These are phyloP conservation scores for Piedraia hortae DNA, from an alignment of 2,329 filamentous ascomycete genomes.

Conservation along the genomic window DNA sequence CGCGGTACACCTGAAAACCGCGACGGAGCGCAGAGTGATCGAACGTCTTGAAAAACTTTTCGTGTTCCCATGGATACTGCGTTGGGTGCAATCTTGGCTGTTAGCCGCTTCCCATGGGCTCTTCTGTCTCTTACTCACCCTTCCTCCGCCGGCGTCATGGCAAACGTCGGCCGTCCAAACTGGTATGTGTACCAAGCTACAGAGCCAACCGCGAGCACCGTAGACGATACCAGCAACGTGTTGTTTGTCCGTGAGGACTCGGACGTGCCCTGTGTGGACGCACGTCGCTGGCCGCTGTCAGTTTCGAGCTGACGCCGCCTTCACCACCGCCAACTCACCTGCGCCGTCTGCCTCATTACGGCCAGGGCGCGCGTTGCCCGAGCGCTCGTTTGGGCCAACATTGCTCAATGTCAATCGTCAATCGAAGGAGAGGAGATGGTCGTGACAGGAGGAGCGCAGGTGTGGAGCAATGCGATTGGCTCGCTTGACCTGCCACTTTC, in stretches of 20 bases:
- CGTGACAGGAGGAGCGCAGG: neutral
- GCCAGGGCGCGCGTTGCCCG: slow-evolving; percentile 68
- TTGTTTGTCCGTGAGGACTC: slow-evolving; percentile 56
- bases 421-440: slow-evolving; percentile 1
- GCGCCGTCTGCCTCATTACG: slow-evolving; percentile 38
- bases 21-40: slow-evolving; percentile 93
- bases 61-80: slow-evolving; percentile 85
- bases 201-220: slow-evolving; percentile 61
- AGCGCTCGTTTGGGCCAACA: slow-evolving; percentile 83
- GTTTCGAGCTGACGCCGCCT: too few relatives aligned
- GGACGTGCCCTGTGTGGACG: slow-evolving; percentile 42
- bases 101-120: neutral
- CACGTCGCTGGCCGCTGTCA: slow-evolving; percentile 24
- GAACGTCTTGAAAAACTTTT: slow-evolving; percentile 79
- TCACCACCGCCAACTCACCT: slow-evolving; percentile 20
- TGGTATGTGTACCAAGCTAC: slow-evolving; percentile 95
- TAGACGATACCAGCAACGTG: slow-evolving; percentile 63
- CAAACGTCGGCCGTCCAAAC: slow-evolving; percentile 66
- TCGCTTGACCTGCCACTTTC: neutral
- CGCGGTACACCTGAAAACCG: slow-evolving; percentile 97
- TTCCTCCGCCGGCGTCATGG: slow-evolving; percentile 85
- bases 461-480: neutral
- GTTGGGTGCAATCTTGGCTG: slow-evolving; percentile 57
- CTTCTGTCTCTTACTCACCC: slow-evolving; percentile 36
- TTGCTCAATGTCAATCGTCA: slow-evolving; percentile 22